These are phyloP conservation scores for Pelargonium nanum DNA, from an alignment of 345 rosid species.

Conservation along the genomic window DNA sequence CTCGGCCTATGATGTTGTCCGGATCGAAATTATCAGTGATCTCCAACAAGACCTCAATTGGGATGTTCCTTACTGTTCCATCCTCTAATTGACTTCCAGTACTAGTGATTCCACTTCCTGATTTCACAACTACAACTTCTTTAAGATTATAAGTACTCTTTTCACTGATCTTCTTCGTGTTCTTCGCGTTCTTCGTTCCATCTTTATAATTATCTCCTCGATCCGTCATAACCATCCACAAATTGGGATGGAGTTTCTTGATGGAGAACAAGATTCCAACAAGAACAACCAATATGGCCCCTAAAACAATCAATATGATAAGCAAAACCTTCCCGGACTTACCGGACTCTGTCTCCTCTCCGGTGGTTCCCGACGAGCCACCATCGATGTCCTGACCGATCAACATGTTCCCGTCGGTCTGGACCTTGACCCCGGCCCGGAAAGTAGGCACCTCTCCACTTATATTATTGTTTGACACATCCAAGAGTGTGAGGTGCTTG, in stretches of 20 bases:
- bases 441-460: constrained; percentile 38
- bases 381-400: constrained; percentile 24
- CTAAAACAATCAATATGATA: constrained; percentile 37
- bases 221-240: constrained; percentile 27
- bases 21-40: constrained; percentile 68
- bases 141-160: constrained; percentile 27
- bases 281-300: constrained; percentile 34
- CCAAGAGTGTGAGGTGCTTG: constrained; percentile 33
- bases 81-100: constrained; percentile 44
- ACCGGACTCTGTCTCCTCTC: no score
- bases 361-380: constrained; percentile 16
- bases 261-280: constrained; percentile 35
- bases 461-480: constrained; percentile 72
- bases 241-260: constrained; percentile 34
- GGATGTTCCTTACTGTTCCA: constrained; percentile 42
- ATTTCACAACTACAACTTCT: constrained; percentile 39
- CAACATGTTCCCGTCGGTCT: constrained; percentile 36
- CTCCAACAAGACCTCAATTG: constrained; percentile 57
- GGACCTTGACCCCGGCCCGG: constrained; percentile 28
- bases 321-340: constrained; percentile 19
- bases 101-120: constrained; percentile 48
- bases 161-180: constrained; percentile 14
- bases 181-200: constrained; percentile 36
- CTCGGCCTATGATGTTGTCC: constrained; percentile 59
- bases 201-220: constrained; percentile 29